phyloP scores from a whole-genome alignment of 306 rosid genomes.

The Lupinus albus region DNA sequence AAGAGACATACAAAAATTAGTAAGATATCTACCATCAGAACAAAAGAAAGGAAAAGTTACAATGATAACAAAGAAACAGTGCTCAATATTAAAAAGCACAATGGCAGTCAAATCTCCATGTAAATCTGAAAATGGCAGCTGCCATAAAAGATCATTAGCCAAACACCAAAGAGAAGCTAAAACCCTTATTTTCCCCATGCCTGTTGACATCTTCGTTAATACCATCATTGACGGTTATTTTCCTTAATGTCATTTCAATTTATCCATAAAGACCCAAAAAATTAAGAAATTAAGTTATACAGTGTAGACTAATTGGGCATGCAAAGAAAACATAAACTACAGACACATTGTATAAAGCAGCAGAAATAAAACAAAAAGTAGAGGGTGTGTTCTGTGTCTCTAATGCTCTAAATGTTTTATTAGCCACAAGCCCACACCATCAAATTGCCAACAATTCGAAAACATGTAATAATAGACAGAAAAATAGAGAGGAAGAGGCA shows the following conservation, averaged over 20 bases:
- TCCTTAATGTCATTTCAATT: background rate
- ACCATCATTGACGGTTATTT: background rate
- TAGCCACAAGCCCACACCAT: conserved; percentile 12
- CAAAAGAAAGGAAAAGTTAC: background rate
- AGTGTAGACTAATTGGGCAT: conserved; percentile 9
- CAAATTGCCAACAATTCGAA: conserved; percentile 14
- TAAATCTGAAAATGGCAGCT: conserved; percentile 1
- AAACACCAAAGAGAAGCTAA: conserved; percentile 7
- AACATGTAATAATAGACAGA: conserved; percentile 16
- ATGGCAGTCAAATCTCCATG: background rate
- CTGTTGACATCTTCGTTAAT: background rate
- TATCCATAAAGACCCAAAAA: conserved; percentile 21
- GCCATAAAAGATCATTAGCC: background rate
- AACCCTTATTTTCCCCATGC: background rate
- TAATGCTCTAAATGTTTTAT: conserved; percentile 25
- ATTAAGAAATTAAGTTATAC: conserved; percentile 11
- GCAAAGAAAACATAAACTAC: conserved; percentile 19
- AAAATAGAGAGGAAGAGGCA: background rate
- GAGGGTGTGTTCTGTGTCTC: conserved; percentile 8
- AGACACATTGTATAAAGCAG: conserved; percentile 1
- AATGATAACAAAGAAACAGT: background rate
- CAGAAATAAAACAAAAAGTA: conserved; percentile 26
- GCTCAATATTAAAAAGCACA: background rate
- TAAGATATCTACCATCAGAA: background rate
- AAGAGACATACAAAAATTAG: background rate